A percentile compares a stretch with the other conserved stretches of the same genome.
phyloP scores from a whole-genome alignment of 306 rosid genomes.

The Vigna radiata region DNA sequence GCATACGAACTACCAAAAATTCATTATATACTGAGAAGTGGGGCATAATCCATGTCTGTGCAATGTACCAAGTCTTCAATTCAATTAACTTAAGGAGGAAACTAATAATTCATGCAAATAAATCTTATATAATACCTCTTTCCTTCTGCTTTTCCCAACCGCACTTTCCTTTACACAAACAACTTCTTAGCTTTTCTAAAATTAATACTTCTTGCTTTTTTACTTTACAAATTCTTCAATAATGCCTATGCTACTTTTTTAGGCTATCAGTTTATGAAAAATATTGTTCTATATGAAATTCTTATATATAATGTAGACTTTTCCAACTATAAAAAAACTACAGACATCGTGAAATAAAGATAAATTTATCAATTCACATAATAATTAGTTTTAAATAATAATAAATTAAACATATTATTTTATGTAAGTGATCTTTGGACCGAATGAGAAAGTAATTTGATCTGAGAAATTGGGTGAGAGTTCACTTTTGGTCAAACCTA shows the following conservation, averaged over 20 bases:
- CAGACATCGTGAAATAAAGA: no score
- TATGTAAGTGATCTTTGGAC: no score
- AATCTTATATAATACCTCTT: conserved; percentile 2
- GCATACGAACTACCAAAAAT: conserved; percentile 40
- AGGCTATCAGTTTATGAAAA: no score
- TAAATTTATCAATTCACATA: no score
- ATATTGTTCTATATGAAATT: no score
- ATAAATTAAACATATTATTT: no score
- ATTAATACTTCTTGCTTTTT: conserved; percentile 12
- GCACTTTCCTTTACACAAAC: conserved; percentile 24
- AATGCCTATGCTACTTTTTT: neutral
- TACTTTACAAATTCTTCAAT: neutral
- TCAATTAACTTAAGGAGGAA: neutral
- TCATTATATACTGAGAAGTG: conserved; percentile 13
- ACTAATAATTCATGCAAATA: conserved; percentile 11
- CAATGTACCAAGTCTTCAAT: conserved; percentile 20
- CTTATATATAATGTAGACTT: no score
- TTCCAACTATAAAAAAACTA: no score
- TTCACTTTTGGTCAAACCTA: no score
- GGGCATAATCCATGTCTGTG: conserved; percentile 23
- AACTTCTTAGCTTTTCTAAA: conserved; percentile 31
- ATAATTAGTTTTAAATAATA: no score
- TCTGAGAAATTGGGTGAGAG: no score
- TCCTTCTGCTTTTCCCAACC: conserved; percentile 12
- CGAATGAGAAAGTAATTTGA: no score